Evolutionary conservation across 441 rosid genomes (phyloP).

Genomic region (Raphanus hybrid): DNA sequence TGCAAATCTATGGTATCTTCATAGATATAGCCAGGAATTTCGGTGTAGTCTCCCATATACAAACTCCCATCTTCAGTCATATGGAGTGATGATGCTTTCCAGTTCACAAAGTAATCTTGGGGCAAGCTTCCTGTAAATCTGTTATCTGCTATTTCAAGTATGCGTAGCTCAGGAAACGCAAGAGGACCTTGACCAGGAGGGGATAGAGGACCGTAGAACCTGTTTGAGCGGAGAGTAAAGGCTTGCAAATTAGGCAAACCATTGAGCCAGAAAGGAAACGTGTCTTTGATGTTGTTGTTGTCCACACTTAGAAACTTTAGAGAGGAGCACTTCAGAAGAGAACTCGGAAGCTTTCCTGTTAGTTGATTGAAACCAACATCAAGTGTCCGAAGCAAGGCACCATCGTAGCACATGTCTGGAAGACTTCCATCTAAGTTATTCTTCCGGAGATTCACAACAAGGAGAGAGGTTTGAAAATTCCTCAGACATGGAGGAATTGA

Average conservation of each 20-base stretch:
- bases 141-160: not conserved
- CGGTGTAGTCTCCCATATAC: not conserved
- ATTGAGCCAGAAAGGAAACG: not conserved
- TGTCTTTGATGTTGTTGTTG: not conserved
- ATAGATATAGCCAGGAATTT: not conserved
- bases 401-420: not conserved
- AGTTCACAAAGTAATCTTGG: not conserved
- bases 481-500: too few relatives aligned
- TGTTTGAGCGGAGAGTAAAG: not conserved
- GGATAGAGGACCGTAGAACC: not conserved
- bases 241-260: not conserved
- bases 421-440: not conserved
- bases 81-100: not conserved
- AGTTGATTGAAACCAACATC: not conserved
- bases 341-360: not conserved
- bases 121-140: not conserved
- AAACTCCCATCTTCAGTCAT: not conserved
- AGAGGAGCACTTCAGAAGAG: not conserved
- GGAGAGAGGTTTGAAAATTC: too few relatives aligned
- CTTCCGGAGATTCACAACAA: not conserved
- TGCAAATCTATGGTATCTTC: not conserved
- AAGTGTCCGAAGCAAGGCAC: not conserved
- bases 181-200: not conserved
- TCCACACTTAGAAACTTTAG: not conserved
- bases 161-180: not conserved